Base-by-base conservation (phyloP, 2,329 filamentous ascomycete genomes). In the Phoma sp. region DNA sequence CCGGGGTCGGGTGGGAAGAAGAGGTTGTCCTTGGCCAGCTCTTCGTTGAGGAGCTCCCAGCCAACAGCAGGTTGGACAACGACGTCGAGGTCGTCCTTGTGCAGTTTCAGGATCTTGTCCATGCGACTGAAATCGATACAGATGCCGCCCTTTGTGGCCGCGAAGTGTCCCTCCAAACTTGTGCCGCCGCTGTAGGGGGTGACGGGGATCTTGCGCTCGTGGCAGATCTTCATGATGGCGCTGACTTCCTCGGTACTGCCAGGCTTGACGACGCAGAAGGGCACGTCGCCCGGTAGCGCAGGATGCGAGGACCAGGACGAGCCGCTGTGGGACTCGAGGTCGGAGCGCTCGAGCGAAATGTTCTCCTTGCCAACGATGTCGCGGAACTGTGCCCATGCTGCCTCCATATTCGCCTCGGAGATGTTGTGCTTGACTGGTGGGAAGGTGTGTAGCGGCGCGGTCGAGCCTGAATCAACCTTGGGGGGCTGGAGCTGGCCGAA, bases 1-100 rank as follows among this genome's bases (percentile, higher is more conserved):
- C 92, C 93, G 14, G 92, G 92, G 73, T 96, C 92, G 0, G 91
- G 92, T 22, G 92, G 92, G 77, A 96, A 96, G 81, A 96, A 96
- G 3, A 97, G 83, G 25, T 89, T 89, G 24, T 77, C 65, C 55
- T 91, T 81, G 43, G 86, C 81, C 6, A 97, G 82, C 58, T 88
- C 81, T 67, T 95, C 90, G 70, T 96, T 96, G 35, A 97, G 79
- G 7, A 82, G 72, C 77, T 96, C 90, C 92, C 92, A 97, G 10
- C 91, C 90, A 8, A 96, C 85, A 2, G 90, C 92, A 58, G 85
- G 53, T 72, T 88, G 64, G 44, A 81, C 68, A 69, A 86, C 73
- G 68, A 87, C 79, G 77, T 87, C 70, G 70, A 86, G 52, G 74
- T 88, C 56, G 64, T 88, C 86, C 75, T 89, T 87, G 78, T 96